These are phyloP conservation scores for Udeniomyces megalosporus DNA, from an alignment of 768 basidiomycete genomes.

Conservation along the genomic window DNA sequence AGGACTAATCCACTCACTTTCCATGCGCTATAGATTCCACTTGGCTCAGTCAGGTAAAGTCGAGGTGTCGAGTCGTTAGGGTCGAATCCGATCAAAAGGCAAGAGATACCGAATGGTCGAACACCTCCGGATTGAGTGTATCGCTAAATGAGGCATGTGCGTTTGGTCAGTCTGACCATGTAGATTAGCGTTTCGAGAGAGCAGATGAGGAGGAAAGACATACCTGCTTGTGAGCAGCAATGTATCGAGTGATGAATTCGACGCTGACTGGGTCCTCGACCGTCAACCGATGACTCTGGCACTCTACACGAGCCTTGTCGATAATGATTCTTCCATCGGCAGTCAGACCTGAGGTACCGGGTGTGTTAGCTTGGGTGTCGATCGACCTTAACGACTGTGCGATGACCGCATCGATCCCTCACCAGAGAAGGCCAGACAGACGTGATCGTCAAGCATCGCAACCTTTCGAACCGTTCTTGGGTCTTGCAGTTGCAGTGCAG, in stretches of 20 bases:
- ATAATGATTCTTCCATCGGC: slow-evolving; percentile 95
- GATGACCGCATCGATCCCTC: slow-evolving; percentile 20
- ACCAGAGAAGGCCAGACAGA: slow-evolving; percentile 97
- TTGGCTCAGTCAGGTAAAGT: slow-evolving; percentile 92
- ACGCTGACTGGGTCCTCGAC: slow-evolving; percentile 97
- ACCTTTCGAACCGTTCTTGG: slow-evolving; percentile 95
- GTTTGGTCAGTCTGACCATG: not conserved
- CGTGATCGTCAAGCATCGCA: slow-evolving; percentile 93
- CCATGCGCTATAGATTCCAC: slow-evolving; percentile 96
- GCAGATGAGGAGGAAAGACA: slow-evolving; percentile 15
- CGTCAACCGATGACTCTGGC: slow-evolving; percentile 88
- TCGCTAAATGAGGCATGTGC: slow-evolving; percentile 36
- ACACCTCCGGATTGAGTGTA: slow-evolving; percentile 99
- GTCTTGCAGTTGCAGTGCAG: slow-evolving; percentile 90
- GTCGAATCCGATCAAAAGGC: slow-evolving; percentile 91
- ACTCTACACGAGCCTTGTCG: slow-evolving; percentile 94
- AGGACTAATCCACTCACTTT: slow-evolving; percentile 44
- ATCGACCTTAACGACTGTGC: not conserved
- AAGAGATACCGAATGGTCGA: slow-evolving; percentile 93
- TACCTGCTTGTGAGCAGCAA: slow-evolving; percentile 98
- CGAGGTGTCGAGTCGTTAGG: slow-evolving; percentile 74
- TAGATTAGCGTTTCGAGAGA: not conserved
- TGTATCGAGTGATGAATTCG: slow-evolving; percentile 94
- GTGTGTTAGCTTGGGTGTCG: not conserved
- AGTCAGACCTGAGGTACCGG: slow-evolving; percentile 55